Base-by-base conservation (phyloP, 2,329 filamentous ascomycete genomes). In the Bipolaris sorokiniana region DNA sequence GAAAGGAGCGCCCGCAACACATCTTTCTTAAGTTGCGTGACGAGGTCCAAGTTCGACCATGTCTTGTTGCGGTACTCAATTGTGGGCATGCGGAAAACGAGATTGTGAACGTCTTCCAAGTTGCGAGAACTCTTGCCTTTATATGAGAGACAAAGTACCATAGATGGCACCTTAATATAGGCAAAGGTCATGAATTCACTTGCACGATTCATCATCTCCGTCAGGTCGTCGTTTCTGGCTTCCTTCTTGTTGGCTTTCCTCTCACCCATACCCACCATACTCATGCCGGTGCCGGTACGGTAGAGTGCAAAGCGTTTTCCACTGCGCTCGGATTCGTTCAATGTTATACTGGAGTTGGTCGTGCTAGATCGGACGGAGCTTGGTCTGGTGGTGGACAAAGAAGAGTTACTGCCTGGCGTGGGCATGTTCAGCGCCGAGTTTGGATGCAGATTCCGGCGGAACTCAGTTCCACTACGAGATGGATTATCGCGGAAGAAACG, bases 51-150 rank as follows among this genome's bases (percentile, higher is more conserved):
- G 74, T 98, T 99, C 6, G 92, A 97, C 95, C 95, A 99, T 7
- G 93, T 98, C 82, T 99, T 99, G 83, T 99, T 99, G 62, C 92
- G 88, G 80, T 97, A 98, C 75, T 99, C 95, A 45, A 99, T 88
- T 2, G 90, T 90, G 3, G 95, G 95, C 78, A 99, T 86, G 33
- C 92, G 88, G 84, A 99, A 99, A 47, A 99, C 95, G 66, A 99
- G 96, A 72, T 98, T 90, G 77, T 99, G 94, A 15, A 99, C 90
- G 76, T 99, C 96, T 78, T 97, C 92, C 55, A 99, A 85, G 70
- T 98, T 99, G 72, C 93, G 91, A 64, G 96, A 91, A 42, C 93
- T 92, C 75, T 92, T 96, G 71, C 96, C 95, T 77, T 98, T 97
- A 83, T 97, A 97, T 72, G 91, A 96, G 26, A 99, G 83, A 74